These are phyloP conservation scores for Spathaspora passalidarum DNA, from an alignment of 805 yeast species.

Conservation along the genomic window DNA sequence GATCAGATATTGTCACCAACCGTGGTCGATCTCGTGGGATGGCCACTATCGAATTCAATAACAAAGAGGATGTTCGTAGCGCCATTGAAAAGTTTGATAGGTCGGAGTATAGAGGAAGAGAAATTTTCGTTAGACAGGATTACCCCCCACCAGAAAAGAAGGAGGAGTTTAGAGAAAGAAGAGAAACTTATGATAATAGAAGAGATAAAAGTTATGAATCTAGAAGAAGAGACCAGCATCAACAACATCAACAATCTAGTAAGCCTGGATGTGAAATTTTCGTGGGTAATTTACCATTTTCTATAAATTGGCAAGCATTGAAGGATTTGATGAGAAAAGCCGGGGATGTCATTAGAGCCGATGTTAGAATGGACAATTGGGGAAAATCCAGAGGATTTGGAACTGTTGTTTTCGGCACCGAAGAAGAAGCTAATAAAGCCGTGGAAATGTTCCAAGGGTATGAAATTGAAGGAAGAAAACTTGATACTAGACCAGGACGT, in stretches of 20 bases:
- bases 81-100: slow-evolving; percentile 75
- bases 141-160: slow-evolving; percentile 70
- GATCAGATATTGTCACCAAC: slow-evolving; percentile 79
- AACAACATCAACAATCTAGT: slow-evolving; percentile 12
- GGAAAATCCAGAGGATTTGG: slow-evolving; percentile 89
- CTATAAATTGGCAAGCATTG: slow-evolving; percentile 79
- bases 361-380: slow-evolving; percentile 58
- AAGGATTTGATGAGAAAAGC: slow-evolving; percentile 78
- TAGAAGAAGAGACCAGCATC: slow-evolving; percentile 8
- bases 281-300: slow-evolving; percentile 79
- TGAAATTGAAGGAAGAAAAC: slow-evolving; percentile 68
- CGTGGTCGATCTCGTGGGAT: slow-evolving; percentile 83
- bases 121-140: slow-evolving; percentile 86
- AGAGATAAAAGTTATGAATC: slow-evolving; percentile 17
- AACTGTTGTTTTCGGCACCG: slow-evolving; percentile 64
- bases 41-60: slow-evolving; percentile 85
- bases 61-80: slow-evolving; percentile 58
- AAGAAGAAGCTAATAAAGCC: slow-evolving; percentile 70
- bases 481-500: slow-evolving; percentile 77
- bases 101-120: slow-evolving; percentile 64
- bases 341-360: slow-evolving; percentile 82
- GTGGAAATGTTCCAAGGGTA: slow-evolving; percentile 66
- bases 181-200: slow-evolving; percentile 12
- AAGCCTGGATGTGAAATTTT: slow-evolving; percentile 58
- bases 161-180: slow-evolving; percentile 17